phyloP scores from a whole-genome alignment of 306 rosid genomes.

The Cicer chorassanicum region DNA sequence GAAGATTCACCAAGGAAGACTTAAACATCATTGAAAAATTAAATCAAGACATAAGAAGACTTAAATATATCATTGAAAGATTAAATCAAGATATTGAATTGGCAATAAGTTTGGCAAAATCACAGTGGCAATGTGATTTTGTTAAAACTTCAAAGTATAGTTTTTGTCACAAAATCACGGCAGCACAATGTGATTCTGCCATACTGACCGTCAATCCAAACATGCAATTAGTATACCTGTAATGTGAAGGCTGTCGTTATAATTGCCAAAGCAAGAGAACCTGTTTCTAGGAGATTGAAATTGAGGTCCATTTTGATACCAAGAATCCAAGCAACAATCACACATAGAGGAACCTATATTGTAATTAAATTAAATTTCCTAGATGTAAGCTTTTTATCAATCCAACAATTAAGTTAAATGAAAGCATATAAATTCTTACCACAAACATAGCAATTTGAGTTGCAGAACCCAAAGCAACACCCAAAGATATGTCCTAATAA shows the following conservation, averaged over 20 bases:
- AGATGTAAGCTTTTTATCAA: not conserved
- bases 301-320: conserved; percentile 82
- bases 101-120: no score
- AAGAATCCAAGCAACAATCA: conserved; percentile 73
- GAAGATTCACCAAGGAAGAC: conserved; percentile 10
- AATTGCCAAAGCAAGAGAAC: conserved; percentile 78
- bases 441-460: conserved; percentile 59
- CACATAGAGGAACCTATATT: conserved; percentile 80
- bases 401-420: conserved; percentile 1
- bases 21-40: not conserved
- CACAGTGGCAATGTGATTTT: no score
- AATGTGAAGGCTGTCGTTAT: conserved; percentile 71
- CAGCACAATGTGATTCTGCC: no score
- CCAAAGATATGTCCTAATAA: conserved; percentile 49
- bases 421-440: conserved; percentile 41
- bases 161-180: no score
- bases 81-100: no score
- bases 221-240: conserved; percentile 51
- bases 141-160: no score
- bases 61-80: no score
- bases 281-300: conserved; percentile 74
- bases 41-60: conserved; percentile 22
- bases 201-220: no score
- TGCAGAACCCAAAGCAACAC: conserved; percentile 54
- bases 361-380: conserved; percentile 18